Evolutionary conservation across 495 filamentous ascomycete genomes (phyloP).

Genomic region (Daldinia decipiens): DNA sequence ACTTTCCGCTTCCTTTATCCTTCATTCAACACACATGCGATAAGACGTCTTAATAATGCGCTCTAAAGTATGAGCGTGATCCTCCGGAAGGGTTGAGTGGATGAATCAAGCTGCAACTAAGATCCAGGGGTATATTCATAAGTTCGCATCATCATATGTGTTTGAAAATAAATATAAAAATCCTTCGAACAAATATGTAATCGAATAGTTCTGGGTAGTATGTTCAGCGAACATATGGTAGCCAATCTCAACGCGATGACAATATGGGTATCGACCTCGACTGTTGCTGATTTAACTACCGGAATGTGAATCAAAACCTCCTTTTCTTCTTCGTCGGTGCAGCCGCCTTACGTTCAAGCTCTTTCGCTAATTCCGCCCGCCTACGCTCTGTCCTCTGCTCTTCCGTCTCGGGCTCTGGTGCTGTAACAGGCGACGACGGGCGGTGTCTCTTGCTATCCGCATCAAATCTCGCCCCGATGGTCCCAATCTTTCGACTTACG

Average conservation of each 20-base stretch:
- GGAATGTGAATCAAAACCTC: conserved; percentile 58
- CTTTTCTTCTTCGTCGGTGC: conserved; percentile 74
- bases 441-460: conserved; percentile 36
- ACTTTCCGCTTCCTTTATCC: too few relatives aligned
- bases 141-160: too few relatives aligned
- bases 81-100: too few relatives aligned
- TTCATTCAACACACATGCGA: too few relatives aligned
- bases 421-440: conserved; percentile 21
- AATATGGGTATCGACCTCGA: conserved; percentile 33
- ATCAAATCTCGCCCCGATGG: conserved; percentile 48
- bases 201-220: not conserved
- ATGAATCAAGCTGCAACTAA: too few relatives aligned
- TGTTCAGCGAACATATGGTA: not conserved
- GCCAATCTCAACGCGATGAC: conserved; percentile 16
- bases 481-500: conserved; percentile 45
- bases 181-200: not conserved
- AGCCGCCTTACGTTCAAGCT: conserved; percentile 72
- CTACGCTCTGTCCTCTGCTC: conserved; percentile 70
- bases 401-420: conserved; percentile 40
- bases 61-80: too few relatives aligned
- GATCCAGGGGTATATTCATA: too few relatives aligned
- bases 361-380: conserved; percentile 69
- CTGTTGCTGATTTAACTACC: not conserved
- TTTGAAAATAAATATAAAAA: too few relatives aligned
- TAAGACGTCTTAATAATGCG: too few relatives aligned